Conservation (phyloP, 371 early-diverging fungal genomes). For the Vairimorpha necatrix region DNA sequence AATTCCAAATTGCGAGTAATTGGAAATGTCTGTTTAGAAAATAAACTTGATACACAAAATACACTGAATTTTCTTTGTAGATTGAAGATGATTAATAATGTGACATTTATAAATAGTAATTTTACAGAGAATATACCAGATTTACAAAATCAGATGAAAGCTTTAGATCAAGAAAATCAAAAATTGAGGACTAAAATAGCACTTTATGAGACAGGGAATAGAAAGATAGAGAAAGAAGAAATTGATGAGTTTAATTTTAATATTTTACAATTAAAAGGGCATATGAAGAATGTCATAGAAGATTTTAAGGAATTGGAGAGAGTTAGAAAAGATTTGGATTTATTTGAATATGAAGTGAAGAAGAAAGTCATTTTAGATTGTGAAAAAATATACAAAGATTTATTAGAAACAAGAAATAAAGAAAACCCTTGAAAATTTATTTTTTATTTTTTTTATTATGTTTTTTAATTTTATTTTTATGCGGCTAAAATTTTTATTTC, state of each 20-base stretch:
- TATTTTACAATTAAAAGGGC: neutral
- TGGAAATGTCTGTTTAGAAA: conserved; percentile 62
- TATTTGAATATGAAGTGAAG: neutral
- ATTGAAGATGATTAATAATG: conserved; percentile 61
- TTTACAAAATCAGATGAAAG: conserved; percentile 50
- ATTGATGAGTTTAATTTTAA: neutral
- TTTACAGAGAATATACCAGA: conserved; percentile 48
- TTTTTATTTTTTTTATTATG: no score
- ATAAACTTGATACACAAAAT: conserved; percentile 53
- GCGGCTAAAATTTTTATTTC: no score
- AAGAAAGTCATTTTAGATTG: neutral
- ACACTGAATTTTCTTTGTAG: conserved; percentile 60
- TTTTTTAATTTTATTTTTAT: no score
- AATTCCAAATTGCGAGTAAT: conserved; percentile 71
- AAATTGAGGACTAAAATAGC: conserved; percentile 47
- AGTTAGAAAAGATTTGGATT: neutral
- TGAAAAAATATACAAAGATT: neutral
- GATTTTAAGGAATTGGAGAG: conserved; percentile 1
- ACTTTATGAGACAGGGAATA: neutral
- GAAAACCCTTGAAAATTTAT: neutral
- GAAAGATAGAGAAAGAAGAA: neutral
- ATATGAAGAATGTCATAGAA: neutral
- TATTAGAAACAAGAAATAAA: neutral
- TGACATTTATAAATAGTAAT: conserved; percentile 48
- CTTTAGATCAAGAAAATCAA: conserved; percentile 55